Base-by-base conservation (phyloP, 805 yeast genomes). In the Brettanomyces anomalus region DNA sequence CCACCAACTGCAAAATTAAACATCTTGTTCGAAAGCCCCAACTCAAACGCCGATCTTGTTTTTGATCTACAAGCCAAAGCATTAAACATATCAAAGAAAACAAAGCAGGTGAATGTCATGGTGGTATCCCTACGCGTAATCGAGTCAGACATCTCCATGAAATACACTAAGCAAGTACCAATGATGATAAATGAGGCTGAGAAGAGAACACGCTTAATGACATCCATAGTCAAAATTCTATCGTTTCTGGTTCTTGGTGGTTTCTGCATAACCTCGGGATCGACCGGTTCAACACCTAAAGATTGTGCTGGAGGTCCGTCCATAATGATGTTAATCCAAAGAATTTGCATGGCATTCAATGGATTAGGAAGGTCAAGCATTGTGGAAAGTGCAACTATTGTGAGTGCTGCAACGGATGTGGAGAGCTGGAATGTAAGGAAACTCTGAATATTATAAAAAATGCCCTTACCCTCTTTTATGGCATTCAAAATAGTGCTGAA, bases 241-340 rank as follows among this genome's bases (percentile, higher is more conserved):
- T 90, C 97, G 44, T 76, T 71, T 59, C 97, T 79, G 41, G 79
- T 74, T 65, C 99, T 79, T 42, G 98, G 98, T n/a, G 97, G 97
- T 58, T 83, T 85, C 49, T 75, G 78, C 97, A 90, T 89, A 33
- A 90, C 96, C 60, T 84, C 95, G 48, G 84, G 88, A 57, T 90
- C 97, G 13, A 90, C 97, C 1, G 96, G 95, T 65, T 90, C 98
- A 28, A 93, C 97, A 46, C 98, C 98, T 36, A 90, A 69, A 0
- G 95, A 85, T 66, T 90, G 98, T 2, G 97, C 97, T 4, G 98
- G 98, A 10, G 98, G 98, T 1, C 98, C 98, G 66, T 90, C 98
- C 98, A 90, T 90, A 45, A 90, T 72, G 49, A 90, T 93, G 61
- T 90, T 90, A 60, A 90, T 90, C 97, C 97, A 90, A 55, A 90